Conservation (phyloP, 2,329 filamentous ascomycete species). For the Didymella lethalis region DNA sequence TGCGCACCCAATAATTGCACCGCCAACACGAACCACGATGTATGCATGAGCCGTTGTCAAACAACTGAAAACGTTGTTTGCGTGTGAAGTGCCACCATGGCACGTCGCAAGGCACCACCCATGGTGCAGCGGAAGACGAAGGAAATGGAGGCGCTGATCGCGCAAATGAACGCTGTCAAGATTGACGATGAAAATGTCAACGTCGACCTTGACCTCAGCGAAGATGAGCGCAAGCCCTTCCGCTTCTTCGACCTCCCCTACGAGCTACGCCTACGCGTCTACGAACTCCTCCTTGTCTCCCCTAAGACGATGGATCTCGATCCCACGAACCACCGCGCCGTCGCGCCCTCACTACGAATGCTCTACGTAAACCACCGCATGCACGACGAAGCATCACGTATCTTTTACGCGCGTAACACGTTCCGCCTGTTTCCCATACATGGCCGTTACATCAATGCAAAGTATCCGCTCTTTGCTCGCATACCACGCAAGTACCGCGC, state of each 20-base stretch:
- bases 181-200: slow-evolving; percentile 25
- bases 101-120: slow-evolving; percentile 19
- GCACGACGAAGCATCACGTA: slow-evolving; percentile 60
- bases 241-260: slow-evolving; percentile 62
- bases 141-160: slow-evolving; percentile 38
- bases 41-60: slow-evolving; percentile 53
- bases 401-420: slow-evolving; percentile 61
- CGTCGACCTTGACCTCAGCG: neutral
- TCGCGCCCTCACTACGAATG: slow-evolving; percentile 68
- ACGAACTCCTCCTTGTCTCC: slow-evolving; percentile 57
- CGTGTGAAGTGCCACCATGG: slow-evolving; percentile 21
- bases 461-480: slow-evolving; percentile 73
- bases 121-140: slow-evolving; percentile 36
- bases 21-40: slow-evolving; percentile 45
- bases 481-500: slow-evolving; percentile 68
- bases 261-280: slow-evolving; percentile 62
- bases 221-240: slow-evolving; percentile 49
- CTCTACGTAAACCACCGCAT: slow-evolving; percentile 67
- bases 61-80: slow-evolving; percentile 41
- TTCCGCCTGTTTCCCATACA: slow-evolving; percentile 64
- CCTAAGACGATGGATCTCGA: slow-evolving; percentile 71
- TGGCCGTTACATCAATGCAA: slow-evolving; percentile 72
- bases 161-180: slow-evolving; percentile 36
- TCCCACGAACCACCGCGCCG: slow-evolving; percentile 68
- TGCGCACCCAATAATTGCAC: slow-evolving; percentile 10